Conservation (phyloP, 306 rosid genomes). For the Prosopis cineraria region DNA sequence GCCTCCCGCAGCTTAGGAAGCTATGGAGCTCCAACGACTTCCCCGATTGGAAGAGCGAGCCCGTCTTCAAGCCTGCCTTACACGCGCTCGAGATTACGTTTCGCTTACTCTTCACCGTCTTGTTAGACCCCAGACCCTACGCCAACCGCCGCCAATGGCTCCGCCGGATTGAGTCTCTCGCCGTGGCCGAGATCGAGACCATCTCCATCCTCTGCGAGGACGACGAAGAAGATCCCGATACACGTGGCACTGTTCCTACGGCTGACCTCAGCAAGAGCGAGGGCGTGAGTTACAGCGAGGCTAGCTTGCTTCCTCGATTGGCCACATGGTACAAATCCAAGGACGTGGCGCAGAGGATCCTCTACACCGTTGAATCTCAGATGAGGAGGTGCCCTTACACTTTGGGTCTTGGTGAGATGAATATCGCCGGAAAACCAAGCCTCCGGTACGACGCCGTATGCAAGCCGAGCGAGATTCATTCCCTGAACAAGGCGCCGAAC, state of each 20-base stretch:
- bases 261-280: conserved; percentile 39
- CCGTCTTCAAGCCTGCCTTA: conserved; percentile 70
- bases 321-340: conserved; percentile 77
- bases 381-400: conserved; percentile 77
- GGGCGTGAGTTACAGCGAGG: conserved; percentile 61
- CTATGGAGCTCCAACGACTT: conserved; percentile 65
- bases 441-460: conserved; percentile 83
- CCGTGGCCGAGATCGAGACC: conserved; percentile 56
- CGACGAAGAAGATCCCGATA: conserved; percentile 50
- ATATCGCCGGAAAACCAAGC: conserved; percentile 60
- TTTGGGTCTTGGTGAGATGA: conserved; percentile 78
- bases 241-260: conserved; percentile 66
- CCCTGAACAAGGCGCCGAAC: conserved; percentile 49
- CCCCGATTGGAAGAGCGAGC: conserved; percentile 71
- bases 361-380: conserved; percentile 63
- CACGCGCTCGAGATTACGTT: conserved; percentile 83
- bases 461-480: conserved; percentile 62
- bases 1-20: conserved; percentile 62
- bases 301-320: conserved; percentile 71
- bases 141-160: conserved; percentile 73
- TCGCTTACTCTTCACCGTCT: conserved; percentile 61
- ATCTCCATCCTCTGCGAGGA: conserved; percentile 70
- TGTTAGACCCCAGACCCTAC: conserved; percentile 77
- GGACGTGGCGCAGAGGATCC: conserved; percentile 55
- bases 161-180: conserved; percentile 62